Conservation (phyloP, 345 rosid genomes). For the Sonneratia alba region DNA sequence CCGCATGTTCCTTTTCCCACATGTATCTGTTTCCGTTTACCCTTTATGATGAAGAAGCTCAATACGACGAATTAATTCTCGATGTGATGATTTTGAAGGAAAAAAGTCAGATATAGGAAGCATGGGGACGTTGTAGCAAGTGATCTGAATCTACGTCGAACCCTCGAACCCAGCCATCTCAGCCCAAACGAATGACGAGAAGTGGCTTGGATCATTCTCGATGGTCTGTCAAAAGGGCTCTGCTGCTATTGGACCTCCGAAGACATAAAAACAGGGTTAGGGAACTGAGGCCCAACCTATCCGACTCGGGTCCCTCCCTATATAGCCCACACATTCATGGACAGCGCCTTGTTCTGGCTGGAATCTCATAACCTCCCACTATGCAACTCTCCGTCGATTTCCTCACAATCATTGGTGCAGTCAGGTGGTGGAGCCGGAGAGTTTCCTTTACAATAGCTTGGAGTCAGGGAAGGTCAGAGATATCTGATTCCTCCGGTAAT, state of each 20-base stretch:
- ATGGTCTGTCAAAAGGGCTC: neutral
- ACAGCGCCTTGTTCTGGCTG: conserved; percentile 35
- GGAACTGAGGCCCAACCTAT: too few relatives aligned
- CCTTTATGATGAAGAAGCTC: too few relatives aligned
- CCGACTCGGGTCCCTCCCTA: conserved; percentile 38
- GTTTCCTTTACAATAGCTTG: conserved; percentile 58
- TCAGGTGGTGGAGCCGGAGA: conserved; percentile 53
- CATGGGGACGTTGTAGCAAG: too few relatives aligned
- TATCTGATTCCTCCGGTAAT: conserved; percentile 52
- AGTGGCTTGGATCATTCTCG: too few relatives aligned
- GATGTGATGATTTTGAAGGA: too few relatives aligned
- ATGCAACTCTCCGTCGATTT: conserved; percentile 35
- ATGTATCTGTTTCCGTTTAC: too few relatives aligned
- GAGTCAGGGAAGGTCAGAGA: conserved; percentile 47
- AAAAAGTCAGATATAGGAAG: too few relatives aligned
- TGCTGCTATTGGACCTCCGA: neutral
- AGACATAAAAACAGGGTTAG: too few relatives aligned
- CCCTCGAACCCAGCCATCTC: neutral
- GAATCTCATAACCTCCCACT: conserved; percentile 33
- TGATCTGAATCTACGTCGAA: neutral
- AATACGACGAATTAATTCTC: too few relatives aligned
- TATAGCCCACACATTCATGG: conserved; percentile 44
- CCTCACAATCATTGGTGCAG: conserved; percentile 50
- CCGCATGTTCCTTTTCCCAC: too few relatives aligned
- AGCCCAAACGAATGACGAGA: neutral